These are phyloP conservation scores for Chrysophaeum taylorii DNA, from an alignment of 352 stramenopile species.

Conservation along the genomic window DNA sequence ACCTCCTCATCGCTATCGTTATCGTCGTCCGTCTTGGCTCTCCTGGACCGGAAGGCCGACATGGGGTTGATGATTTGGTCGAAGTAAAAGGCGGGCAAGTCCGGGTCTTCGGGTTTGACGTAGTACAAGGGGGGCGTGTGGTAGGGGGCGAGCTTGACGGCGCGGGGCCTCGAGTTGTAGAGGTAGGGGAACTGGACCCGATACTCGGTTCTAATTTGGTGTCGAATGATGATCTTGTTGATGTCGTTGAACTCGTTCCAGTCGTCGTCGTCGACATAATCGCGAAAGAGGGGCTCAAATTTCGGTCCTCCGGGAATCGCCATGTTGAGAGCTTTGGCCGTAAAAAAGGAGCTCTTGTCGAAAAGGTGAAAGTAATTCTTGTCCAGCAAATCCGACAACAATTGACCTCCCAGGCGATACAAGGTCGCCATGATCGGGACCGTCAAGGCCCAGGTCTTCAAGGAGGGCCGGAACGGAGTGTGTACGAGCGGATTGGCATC, in stretches of 20 bases:
- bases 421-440: slow-evolving; percentile 95
- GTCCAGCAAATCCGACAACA: slow-evolving; percentile 93
- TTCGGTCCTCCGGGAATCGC: slow-evolving; percentile 96
- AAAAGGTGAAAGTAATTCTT: slow-evolving; percentile 87
- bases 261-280: slow-evolving; percentile 92
- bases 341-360: slow-evolving; percentile 95
- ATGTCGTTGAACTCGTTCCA: slow-evolving; percentile 99
- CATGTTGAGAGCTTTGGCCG: slow-evolving; percentile 97
- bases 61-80: slow-evolving; percentile 92
- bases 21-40: slow-evolving; percentile 53
- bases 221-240: slow-evolving; percentile 99
- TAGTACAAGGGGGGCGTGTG: slow-evolving; percentile 91
- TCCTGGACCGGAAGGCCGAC: slow-evolving; percentile 35
- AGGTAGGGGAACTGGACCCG: slow-evolving; percentile 97
- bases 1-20: slow-evolving; percentile 30
- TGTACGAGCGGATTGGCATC: slow-evolving; percentile 68
- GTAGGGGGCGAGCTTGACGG: slow-evolving; percentile 87
- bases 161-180: slow-evolving; percentile 94
- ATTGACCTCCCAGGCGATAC: slow-evolving; percentile 86
- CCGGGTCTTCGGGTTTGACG: slow-evolving; percentile 79
- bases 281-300: slow-evolving; percentile 97
- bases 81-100: slow-evolving; percentile 91
- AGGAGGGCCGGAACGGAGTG: slow-evolving; percentile 82
- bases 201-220: slow-evolving; percentile 98
- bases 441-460: slow-evolving; percentile 88